These are phyloP conservation scores for Syzygium grande DNA, from an alignment of 345 rosid species.

Conservation along the genomic window DNA sequence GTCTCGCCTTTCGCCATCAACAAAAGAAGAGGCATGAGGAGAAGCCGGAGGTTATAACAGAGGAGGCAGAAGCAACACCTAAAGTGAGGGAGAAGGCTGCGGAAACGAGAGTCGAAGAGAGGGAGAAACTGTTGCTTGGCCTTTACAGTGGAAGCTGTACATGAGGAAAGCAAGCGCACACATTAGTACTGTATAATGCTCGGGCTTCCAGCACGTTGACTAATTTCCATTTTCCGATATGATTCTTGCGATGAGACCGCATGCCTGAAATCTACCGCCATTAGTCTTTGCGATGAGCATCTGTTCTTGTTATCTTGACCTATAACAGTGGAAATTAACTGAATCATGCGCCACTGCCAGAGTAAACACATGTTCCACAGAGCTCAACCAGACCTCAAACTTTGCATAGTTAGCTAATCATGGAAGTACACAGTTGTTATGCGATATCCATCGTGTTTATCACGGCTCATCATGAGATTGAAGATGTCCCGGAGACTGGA, in stretches of 20 bases:
- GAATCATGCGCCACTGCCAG: neutral
- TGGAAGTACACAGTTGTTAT: neutral
- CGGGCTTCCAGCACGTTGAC: neutral
- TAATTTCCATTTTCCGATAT: neutral
- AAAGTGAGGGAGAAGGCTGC: conserved; percentile 81
- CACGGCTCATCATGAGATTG: neutral
- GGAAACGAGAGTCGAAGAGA: conserved; percentile 73
- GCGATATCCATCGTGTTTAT: neutral
- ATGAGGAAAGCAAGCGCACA: neutral
- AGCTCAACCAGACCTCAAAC: neutral
- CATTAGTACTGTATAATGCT: neutral
- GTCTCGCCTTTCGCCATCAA: conserved; percentile 41
- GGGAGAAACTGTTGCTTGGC: conserved; percentile 81
- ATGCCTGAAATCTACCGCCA: neutral
- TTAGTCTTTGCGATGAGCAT: neutral
- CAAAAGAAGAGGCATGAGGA: conserved; percentile 62
- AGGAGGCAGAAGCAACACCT: conserved; percentile 65
- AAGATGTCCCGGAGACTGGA: neutral
- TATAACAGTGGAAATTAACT: neutral
- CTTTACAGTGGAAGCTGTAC: conserved; percentile 28
- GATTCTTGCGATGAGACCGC: neutral
- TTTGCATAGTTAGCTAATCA: neutral
- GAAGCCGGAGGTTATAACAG: conserved; percentile 50
- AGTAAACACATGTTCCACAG: neutral
- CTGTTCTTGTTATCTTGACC: neutral